Evolutionary conservation across 2,329 filamentous ascomycete species (phyloP).

Genomic region (Leptographium procerum): DNA sequence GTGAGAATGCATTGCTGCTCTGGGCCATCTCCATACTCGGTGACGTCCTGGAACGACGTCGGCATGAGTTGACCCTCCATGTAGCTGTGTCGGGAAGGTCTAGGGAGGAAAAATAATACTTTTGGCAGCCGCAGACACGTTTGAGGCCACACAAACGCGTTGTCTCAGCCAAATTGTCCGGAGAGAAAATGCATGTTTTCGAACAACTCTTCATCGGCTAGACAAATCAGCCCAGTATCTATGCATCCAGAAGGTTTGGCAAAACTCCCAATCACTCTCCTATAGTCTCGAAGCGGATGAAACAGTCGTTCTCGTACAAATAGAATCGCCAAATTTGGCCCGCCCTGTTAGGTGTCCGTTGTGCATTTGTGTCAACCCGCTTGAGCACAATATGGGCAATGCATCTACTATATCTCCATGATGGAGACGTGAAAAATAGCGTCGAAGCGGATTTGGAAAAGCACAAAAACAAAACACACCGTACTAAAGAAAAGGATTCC

Average conservation of each 20-base stretch:
- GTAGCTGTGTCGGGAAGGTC: background rate
- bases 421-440: background rate
- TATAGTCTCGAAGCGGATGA: background rate
- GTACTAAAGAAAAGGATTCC: too few species aligned
- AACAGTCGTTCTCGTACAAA: background rate
- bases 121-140: background rate
- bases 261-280: background rate
- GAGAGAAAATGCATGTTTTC: background rate
- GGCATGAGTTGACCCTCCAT: background rate
- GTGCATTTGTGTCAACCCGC: background rate
- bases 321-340: background rate
- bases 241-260: background rate
- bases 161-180: background rate
- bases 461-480: too few species aligned
- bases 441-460: too few species aligned
- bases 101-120: background rate
- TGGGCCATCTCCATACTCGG: background rate
- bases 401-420: background rate
- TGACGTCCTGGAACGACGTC: background rate
- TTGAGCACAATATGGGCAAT: background rate
- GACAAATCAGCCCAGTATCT: background rate
- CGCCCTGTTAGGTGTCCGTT: background rate
- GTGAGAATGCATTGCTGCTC: background rate
- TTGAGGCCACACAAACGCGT: background rate
- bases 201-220: background rate